Evolutionary conservation across 2,329 filamentous ascomycete genomes (phyloP).

Genomic region (Didymella segeticola): DNA sequence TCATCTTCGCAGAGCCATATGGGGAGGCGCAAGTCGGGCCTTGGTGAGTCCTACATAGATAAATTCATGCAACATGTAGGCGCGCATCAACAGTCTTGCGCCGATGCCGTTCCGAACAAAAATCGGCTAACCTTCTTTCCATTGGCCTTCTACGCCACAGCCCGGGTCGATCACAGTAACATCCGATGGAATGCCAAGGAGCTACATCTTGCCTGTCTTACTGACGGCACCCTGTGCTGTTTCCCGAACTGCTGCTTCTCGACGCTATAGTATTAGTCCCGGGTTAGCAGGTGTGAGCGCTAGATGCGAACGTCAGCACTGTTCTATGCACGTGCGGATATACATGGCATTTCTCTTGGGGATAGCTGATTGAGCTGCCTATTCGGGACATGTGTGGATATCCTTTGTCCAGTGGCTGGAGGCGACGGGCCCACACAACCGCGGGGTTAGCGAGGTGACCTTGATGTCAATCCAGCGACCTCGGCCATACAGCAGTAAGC

Average conservation of each 20-base stretch:
- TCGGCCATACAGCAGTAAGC: conserved; percentile 26
- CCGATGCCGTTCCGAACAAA: conserved; percentile 21
- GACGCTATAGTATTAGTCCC: conserved; percentile 7
- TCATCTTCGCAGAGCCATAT: conserved; percentile 5
- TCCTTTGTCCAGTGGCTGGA: conserved; percentile 1
- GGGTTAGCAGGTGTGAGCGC: not conserved
- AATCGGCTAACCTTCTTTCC: conserved; percentile 14
- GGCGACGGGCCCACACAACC: conserved; percentile 17
- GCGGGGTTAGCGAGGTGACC: conserved; percentile 31
- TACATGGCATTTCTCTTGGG: conserved; percentile 3
- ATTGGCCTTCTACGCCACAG: conserved; percentile 29
- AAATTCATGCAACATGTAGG: conserved; percentile 5
- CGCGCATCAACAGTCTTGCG: conserved; percentile 8
- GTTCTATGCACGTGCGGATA: not conserved
- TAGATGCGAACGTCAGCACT: conserved; percentile 7
- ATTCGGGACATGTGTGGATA: conserved; percentile 14
- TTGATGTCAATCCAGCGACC: conserved; percentile 22
- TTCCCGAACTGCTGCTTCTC: not conserved
- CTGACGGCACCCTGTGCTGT: not conserved
- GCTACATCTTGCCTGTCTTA: conserved; percentile 12
- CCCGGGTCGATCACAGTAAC: conserved; percentile 24
- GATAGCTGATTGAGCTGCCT: conserved; percentile 23
- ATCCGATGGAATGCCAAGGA: conserved; percentile 17
- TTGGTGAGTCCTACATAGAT: not conserved
- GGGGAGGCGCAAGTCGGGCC: conserved; percentile 12